Evolutionary conservation across 2,329 filamentous ascomycete species (phyloP).

Genomic region (Cladosporium colombiae): DNA sequence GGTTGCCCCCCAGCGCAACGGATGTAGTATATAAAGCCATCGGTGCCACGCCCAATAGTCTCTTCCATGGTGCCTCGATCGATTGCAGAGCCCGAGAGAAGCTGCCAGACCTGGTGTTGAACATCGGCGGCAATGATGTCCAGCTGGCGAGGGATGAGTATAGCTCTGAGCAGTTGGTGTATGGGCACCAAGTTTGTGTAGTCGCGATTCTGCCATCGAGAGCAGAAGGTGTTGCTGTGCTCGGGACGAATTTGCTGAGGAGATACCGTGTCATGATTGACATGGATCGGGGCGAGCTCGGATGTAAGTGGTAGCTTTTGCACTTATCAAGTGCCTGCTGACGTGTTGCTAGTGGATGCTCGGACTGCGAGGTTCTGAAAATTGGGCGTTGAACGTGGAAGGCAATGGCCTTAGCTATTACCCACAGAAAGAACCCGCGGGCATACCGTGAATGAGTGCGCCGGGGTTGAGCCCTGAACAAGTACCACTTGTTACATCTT

Average conservation of each 20-base stretch:
- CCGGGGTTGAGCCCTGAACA: too few species aligned
- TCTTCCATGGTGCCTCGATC: constrained; percentile 10
- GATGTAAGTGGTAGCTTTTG: constrained; percentile 1
- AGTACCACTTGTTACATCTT: too few species aligned
- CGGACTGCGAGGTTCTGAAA: background rate
- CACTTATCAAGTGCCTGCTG: background rate
- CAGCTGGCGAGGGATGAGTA: constrained; percentile 11
- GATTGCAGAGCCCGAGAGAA: background rate
- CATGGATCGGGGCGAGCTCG: constrained; percentile 3
- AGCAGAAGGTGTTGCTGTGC: constrained; percentile 3
- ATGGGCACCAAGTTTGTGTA: constrained; percentile 5
- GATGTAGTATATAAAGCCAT: constrained; percentile 1
- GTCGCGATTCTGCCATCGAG: constrained; percentile 8
- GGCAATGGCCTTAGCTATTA: too few species aligned
- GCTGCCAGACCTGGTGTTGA: constrained; percentile 11
- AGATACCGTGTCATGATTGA: constrained; percentile 9
- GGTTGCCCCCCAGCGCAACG: background rate
- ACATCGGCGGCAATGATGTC: background rate
- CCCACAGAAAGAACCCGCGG: too few species aligned
- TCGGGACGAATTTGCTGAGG: constrained; percentile 3
- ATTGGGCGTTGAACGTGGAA: too few species aligned
- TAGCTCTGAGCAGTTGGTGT: constrained; percentile 7
- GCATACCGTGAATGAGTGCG: background rate
- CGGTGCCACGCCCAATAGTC: background rate
- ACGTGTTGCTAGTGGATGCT: background rate